Evolutionary conservation across 2,329 filamentous ascomycete species (phyloP).

Genomic region (Cladosporium oxysporum): DNA sequence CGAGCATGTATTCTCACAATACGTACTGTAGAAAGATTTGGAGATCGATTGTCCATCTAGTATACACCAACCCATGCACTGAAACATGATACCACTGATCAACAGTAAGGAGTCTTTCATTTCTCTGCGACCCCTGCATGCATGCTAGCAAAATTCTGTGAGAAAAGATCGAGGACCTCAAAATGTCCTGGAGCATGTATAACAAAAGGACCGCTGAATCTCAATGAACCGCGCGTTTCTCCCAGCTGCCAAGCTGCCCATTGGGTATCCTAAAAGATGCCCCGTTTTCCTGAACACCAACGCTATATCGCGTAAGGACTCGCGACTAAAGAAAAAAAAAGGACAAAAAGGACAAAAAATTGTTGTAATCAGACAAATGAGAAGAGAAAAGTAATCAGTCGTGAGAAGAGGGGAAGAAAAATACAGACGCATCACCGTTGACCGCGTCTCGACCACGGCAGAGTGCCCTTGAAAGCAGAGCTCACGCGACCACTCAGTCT

Average conservation of each 20-base stretch:
- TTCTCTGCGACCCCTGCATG: neutral
- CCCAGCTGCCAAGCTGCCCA: neutral
- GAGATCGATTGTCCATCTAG: neutral
- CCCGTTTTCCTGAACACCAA: neutral
- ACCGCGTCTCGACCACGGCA: neutral
- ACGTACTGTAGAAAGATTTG: neutral
- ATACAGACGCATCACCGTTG: neutral
- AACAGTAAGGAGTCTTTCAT: neutral
- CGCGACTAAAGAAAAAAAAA: neutral
- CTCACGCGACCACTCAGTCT: neutral
- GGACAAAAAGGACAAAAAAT: neutral
- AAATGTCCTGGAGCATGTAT: neutral
- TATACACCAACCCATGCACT: neutral
- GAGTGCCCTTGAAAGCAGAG: neutral
- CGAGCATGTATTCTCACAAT: neutral
- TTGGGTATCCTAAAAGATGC: neutral
- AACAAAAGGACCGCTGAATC: neutral
- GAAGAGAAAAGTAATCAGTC: neutral
- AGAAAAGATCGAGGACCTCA: neutral
- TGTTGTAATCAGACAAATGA: neutral
- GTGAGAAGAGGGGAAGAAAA: no score
- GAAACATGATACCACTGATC: neutral
- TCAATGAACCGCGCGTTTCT: neutral
- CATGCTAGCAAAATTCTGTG: neutral
- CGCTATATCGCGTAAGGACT: neutral